phyloP scores from a whole-genome alignment of 495 filamentous ascomycete genomes.

The Xylaria cubensis region DNA sequence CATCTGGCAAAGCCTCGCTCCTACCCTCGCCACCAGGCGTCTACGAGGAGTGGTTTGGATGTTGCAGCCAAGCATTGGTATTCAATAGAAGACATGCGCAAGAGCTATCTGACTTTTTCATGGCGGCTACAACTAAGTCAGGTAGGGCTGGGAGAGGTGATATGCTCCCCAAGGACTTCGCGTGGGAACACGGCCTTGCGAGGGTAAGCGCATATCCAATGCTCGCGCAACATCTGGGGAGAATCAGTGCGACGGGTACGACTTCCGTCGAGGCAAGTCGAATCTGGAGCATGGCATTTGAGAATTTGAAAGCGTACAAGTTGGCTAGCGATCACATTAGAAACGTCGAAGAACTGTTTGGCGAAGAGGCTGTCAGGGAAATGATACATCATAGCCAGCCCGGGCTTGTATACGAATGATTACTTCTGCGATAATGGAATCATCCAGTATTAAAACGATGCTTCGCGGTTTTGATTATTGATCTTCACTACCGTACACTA shows the following conservation, averaged over 20 bases:
- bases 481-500: too few relatives aligned
- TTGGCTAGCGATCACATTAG: slow-evolving; percentile 34
- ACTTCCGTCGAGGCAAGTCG: slow-evolving; percentile 38
- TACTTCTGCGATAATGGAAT: not conserved
- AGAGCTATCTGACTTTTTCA: slow-evolving; percentile 39
- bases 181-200: slow-evolving; percentile 39
- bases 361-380: slow-evolving; percentile 31
- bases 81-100: slow-evolving; percentile 49
- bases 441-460: not conserved
- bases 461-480: not conserved
- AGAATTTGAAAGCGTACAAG: slow-evolving; percentile 34
- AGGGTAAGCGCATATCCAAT: slow-evolving; percentile 43
- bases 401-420: not conserved
- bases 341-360: slow-evolving; percentile 36
- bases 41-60: slow-evolving; percentile 49
- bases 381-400: slow-evolving; percentile 22
- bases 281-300: slow-evolving; percentile 46
- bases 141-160: slow-evolving; percentile 34
- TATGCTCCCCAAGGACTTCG: slow-evolving; percentile 42
- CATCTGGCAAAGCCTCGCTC: slow-evolving; percentile 54
- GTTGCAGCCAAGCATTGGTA: slow-evolving; percentile 55
- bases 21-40: slow-evolving; percentile 49
- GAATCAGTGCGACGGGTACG: slow-evolving; percentile 40
- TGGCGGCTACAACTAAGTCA: slow-evolving; percentile 25
- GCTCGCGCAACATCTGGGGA: slow-evolving; percentile 40